phyloP scores from a whole-genome alignment of 73 alveolate species.

The Paramecium tetraurelia region DNA sequence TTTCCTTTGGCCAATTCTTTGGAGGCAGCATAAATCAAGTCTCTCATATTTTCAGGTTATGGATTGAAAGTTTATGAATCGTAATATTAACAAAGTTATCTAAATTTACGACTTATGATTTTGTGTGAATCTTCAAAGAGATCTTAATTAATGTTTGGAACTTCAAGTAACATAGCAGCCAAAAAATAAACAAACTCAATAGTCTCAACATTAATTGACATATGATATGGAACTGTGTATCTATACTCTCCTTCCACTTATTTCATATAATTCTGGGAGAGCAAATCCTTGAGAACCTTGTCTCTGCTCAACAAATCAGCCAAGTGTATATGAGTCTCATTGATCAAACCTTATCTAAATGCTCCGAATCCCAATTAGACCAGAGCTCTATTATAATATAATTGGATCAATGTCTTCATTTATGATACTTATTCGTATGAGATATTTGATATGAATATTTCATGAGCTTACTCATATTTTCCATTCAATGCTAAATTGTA shows the following conservation, averaged over 20 bases:
- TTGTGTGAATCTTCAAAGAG: not conserved
- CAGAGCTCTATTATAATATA: not conserved
- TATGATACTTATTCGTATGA: not conserved
- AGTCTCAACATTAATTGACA: conserved; percentile 20
- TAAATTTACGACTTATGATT: not conserved
- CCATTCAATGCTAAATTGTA: conserved; percentile 27
- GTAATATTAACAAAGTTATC: not conserved
- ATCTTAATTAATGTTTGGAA: not conserved
- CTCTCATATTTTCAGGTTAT: conserved; percentile 30
- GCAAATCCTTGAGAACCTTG: not conserved
- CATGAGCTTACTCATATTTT: not conserved
- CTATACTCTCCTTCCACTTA: not conserved
- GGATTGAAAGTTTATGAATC: not conserved
- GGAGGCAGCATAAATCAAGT: not conserved
- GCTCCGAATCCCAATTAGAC: not conserved
- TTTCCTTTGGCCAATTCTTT: conserved; percentile 12
- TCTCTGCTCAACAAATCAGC: not conserved
- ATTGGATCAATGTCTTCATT: not conserved
- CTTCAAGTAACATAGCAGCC: conserved; percentile 9
- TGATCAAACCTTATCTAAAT: not conserved
- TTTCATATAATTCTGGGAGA: not conserved
- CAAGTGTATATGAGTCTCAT: not conserved
- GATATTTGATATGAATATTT: not conserved
- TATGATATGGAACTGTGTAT: not conserved
- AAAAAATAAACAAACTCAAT: not conserved